phyloP scores from a whole-genome alignment of 495 filamentous ascomycete species.

The Lentithecium fluviatile region DNA sequence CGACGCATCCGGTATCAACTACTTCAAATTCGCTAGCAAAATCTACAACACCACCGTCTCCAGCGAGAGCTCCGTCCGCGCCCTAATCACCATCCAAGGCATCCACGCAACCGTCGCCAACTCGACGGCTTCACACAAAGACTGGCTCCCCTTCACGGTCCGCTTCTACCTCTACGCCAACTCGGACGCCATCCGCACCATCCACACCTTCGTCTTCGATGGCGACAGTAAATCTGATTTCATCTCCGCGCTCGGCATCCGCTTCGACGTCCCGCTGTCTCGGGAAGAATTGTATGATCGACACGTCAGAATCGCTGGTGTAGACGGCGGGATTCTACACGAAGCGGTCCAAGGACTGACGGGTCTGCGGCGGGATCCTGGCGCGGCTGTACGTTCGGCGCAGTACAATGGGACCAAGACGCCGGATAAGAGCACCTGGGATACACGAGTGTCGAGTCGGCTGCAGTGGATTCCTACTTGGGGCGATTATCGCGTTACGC shows the following conservation, averaged over 20 bases:
- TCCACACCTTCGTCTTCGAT: conserved; percentile 19
- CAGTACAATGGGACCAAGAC: conserved; percentile 17
- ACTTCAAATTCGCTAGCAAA: conserved; percentile 15
- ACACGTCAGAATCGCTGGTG: conserved; percentile 16
- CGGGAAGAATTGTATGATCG: conserved; percentile 16
- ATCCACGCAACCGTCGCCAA: conserved; percentile 1
- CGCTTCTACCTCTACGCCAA: conserved; percentile 19
- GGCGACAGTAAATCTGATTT: conserved; percentile 13
- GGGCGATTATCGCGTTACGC: conserved; percentile 19
- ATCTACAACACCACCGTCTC: conserved; percentile 16
- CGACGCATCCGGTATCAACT: background rate
- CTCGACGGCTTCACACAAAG: background rate
- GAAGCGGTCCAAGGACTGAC: conserved; percentile 18
- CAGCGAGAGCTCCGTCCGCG: background rate
- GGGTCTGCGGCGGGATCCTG: conserved; percentile 16
- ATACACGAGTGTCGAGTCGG: background rate
- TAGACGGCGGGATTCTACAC: conserved; percentile 13
- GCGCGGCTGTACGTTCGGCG: background rate
- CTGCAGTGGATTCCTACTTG: conserved; percentile 19
- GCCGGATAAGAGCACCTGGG: conserved; percentile 1
- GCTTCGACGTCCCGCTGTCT: conserved; percentile 14
- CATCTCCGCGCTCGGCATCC: conserved; percentile 17
- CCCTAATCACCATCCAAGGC: conserved; percentile 13
- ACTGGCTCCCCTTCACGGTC: conserved; percentile 21
- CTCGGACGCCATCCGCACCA: conserved; percentile 10